Base-by-base conservation (phyloP, 441 rosid genomes). In the Erysimum pusillum region DNA sequence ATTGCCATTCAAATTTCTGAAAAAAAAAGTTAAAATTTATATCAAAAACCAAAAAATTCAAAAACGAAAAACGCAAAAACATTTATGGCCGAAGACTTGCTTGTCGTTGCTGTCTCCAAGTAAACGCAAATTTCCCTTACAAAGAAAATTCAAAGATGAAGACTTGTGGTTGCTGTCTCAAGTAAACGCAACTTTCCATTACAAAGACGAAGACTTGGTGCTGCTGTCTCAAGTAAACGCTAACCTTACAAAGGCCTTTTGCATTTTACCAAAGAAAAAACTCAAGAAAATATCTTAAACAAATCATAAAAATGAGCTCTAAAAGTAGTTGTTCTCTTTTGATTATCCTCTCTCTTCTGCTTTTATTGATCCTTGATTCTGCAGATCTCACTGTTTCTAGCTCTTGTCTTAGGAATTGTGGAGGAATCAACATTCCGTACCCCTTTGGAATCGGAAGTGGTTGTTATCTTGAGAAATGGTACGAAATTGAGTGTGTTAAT, bases 391-490 rank as follows among this genome's bases (percentile, higher is more conserved):
- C 42, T 1, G 5, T 15, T 36, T 1, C 54, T 9, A 10, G 7
- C 14, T 44, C 35, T 20, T 63, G 69, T 62, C 35, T 0, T 1
- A 20, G 1, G 0, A 0, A 22, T 0, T 84, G 85, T 28, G 87
- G 85, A 63, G 75, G 41, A 34, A 76, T 81, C n/a, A 5, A 28
- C 0, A 80, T 77, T 41, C 76, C 81, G 0, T 79, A 63, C 45
- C 87, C 87, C 2, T 84, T 81, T 63, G 87, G 85, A 53, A 76
- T 81, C 28, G 83, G 80, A 56, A 0, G 28, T 7, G 67, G 14
- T 56, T 81, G 85, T 31, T 82, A 59, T 32, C 4, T 67, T 2
- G 12, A 79, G 0, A 9, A 69, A 6, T 77, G 75, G 51, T 84
- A 76, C 44, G 67, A 80, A 59, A 53, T 84, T 25, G 15, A 7